These are phyloP conservation scores for Alternaria rosae DNA, from an alignment of 2,329 filamentous ascomycete species.

Conservation along the genomic window DNA sequence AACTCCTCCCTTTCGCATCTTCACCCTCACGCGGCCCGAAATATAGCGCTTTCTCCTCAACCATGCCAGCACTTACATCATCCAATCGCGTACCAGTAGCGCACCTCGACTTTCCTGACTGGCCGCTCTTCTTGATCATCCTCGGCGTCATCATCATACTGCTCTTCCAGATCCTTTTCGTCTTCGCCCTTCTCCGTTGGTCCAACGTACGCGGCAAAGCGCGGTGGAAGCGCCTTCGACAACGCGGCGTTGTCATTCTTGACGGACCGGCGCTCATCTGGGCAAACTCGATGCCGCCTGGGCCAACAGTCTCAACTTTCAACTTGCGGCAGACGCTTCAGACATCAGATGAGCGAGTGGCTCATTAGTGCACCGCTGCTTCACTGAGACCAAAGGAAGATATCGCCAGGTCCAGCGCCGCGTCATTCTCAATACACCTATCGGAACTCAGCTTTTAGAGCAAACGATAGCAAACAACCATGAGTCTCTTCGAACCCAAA, in stretches of 20 bases:
- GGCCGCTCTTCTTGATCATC: conserved; percentile 8
- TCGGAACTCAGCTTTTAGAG: not conserved
- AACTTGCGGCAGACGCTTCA: conserved; percentile 9
- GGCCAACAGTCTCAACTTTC: conserved; percentile 9
- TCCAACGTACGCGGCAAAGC: conserved; percentile 16
- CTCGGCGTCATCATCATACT: conserved; percentile 8
- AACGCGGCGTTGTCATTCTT: conserved; percentile 22
- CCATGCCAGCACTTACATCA: not conserved
- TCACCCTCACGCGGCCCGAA: not conserved
- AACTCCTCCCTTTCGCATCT: not conserved
- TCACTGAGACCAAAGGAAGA: not conserved
- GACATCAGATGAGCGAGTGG: not conserved
- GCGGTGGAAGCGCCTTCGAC: conserved; percentile 14
- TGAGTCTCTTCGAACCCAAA: not conserved
- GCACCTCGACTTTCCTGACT: conserved; percentile 1
- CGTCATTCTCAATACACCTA: not conserved
- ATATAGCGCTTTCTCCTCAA: not conserved
- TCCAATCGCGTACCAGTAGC: not conserved
- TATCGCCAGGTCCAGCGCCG: not conserved
- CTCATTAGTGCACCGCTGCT: not conserved
- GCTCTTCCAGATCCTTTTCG: conserved; percentile 2
- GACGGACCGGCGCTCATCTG: conserved; percentile 19
- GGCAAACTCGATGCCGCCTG: conserved; percentile 16
- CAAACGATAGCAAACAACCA: not conserved
- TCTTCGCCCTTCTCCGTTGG: conserved; percentile 1